Evolutionary conservation across 768 basidiomycete genomes (phyloP).

Genomic region (Boletus sp.): DNA sequence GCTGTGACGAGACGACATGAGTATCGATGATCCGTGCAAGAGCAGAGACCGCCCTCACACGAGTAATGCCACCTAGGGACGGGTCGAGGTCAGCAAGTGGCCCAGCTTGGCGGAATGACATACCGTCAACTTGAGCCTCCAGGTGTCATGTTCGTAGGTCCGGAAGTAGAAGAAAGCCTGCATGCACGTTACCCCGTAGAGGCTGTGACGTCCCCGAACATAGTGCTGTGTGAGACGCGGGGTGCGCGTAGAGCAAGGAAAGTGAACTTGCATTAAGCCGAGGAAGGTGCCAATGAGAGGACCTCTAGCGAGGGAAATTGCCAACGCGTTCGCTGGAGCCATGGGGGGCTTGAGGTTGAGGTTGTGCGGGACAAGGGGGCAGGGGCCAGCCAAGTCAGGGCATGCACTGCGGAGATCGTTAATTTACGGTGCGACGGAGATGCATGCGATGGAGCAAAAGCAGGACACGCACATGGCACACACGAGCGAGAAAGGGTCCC

Average conservation of each 20-base stretch:
- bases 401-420: not conserved
- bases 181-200: constrained; percentile 29
- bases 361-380: not conserved
- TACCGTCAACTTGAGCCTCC: constrained; percentile 22
- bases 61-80: constrained; percentile 18
- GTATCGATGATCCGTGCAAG: not conserved
- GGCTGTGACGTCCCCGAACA: constrained; percentile 1
- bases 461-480: not conserved
- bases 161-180: constrained; percentile 29
- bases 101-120: not conserved
- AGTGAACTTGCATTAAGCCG: constrained; percentile 16
- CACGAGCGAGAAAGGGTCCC: not conserved
- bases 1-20: constrained; percentile 6
- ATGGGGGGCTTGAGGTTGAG: constrained; percentile 1
- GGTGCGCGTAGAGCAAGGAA: not conserved
- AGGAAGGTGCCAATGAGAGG: constrained; percentile 28
- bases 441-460: not conserved
- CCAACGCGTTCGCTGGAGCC: constrained; percentile 2
- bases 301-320: constrained; percentile 19
- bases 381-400: not conserved
- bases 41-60: constrained; percentile 7
- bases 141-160: constrained; percentile 18
- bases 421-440: too few relatives aligned
- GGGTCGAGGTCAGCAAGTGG: not conserved
- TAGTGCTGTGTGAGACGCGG: constrained; percentile 1